A percentile compares a stretch with the other conserved stretches of the same genome.
These are phyloP conservation scores for Rhizoclosmatium globosum DNA, from an alignment of 192 early-diverging fungal species.

Conservation along the genomic window DNA sequence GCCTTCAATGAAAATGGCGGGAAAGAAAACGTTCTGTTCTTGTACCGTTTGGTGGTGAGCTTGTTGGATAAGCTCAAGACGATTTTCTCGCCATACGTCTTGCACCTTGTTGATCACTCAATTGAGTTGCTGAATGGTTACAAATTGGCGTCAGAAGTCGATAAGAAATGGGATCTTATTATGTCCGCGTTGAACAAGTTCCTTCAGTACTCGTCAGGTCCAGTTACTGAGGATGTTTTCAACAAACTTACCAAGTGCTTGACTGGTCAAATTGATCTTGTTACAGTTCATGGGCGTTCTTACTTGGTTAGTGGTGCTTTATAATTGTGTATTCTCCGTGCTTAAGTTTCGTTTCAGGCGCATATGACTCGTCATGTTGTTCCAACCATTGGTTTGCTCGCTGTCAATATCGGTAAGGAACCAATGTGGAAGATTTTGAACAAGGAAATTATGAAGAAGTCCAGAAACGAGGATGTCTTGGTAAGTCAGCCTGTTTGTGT, in stretches of 20 bases:
- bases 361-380: conserved; percentile 51
- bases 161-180: conserved; percentile 25
- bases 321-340: too few species aligned
- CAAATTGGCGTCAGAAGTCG: neutral
- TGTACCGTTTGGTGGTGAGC: conserved; percentile 32
- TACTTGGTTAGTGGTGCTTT: conserved; percentile 28
- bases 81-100: conserved; percentile 41
- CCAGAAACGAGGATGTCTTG: conserved; percentile 72
- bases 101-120: conserved; percentile 19
- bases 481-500: conserved; percentile 38
- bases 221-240: conserved; percentile 79
- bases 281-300: conserved; percentile 54
- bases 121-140: conserved; percentile 20
- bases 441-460: conserved; percentile 79
- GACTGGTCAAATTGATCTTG: conserved; percentile 73
- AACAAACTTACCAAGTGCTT: conserved; percentile 77
- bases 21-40: conserved; percentile 33
- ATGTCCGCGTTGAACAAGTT: conserved; percentile 18
- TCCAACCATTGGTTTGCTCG: conserved; percentile 82
- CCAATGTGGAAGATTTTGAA: conserved; percentile 89
- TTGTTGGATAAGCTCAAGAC: conserved; percentile 50
- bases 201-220: conserved; percentile 49
- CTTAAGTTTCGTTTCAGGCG: too few species aligned
- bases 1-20: conserved; percentile 47
- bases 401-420: conserved; percentile 79